Evolutionary conservation across 768 basidiomycete genomes (phyloP).

Genomic region (Boletus insuetus): DNA sequence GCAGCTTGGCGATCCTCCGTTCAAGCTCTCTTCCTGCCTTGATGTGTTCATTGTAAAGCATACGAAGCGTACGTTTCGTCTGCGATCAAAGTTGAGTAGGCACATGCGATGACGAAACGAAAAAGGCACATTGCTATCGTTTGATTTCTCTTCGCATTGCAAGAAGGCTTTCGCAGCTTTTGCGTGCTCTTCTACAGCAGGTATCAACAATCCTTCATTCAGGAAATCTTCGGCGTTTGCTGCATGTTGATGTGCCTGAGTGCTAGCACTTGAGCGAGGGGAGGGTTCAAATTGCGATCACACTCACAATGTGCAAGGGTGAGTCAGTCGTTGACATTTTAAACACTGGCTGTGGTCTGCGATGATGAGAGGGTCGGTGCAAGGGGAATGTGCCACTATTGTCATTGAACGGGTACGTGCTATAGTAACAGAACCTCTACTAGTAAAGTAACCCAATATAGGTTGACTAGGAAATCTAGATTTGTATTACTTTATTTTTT

Average conservation of each 20-base stretch:
- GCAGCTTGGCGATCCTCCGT: constrained; percentile 66
- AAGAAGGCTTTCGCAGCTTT: constrained; percentile 76
- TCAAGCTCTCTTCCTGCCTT: constrained; percentile 72
- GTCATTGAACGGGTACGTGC: neutral
- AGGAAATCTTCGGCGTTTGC: constrained; percentile 75
- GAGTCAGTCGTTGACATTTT: constrained; percentile 40
- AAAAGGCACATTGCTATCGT: constrained; percentile 63
- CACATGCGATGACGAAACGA: neutral
- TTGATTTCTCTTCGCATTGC: constrained; percentile 69
- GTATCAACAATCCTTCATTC: constrained; percentile 64
- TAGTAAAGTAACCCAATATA: no score
- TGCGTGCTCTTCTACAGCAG: constrained; percentile 69
- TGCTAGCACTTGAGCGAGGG: constrained; percentile 2
- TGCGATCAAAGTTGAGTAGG: constrained; percentile 28
- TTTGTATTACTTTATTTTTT: no score
- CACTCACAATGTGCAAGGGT: constrained; percentile 51
- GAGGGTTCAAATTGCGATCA: neutral
- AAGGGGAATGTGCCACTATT: no score
- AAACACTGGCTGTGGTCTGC: neutral
- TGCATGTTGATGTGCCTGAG: constrained; percentile 81
- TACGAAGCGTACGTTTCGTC: constrained; percentile 75
- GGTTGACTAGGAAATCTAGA: no score
- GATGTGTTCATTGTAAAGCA: constrained; percentile 72
- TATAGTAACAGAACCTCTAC: no score
- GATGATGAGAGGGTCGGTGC: no score